Percentiles rank a stretch among this genome's conserved stretches.
Evolutionary conservation across 139 green algal species (phyloP).

Genomic region (Raphidocelis subcapitata): DNA sequence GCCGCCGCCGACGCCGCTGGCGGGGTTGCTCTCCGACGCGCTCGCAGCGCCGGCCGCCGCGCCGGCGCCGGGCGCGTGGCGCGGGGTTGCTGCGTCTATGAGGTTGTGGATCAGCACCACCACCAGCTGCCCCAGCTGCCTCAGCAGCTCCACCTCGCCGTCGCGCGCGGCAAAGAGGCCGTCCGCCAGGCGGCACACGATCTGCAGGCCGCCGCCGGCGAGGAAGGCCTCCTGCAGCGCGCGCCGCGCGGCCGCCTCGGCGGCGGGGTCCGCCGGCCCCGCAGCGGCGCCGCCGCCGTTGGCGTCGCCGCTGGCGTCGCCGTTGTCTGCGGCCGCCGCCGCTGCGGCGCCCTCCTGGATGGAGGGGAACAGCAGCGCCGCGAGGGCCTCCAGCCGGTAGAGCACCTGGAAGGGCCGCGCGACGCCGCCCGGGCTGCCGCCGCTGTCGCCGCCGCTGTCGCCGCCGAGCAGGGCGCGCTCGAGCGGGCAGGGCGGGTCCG

Average conservation of each 20-base stretch:
- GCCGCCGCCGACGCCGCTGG: background rate
- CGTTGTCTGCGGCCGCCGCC: conserved; percentile 5
- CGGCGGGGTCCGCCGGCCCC: background rate
- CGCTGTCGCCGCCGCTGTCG: too few relatives aligned
- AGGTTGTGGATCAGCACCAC: conserved; percentile 32
- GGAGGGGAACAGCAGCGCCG: conserved; percentile 48
- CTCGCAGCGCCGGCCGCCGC: conserved; percentile 1
- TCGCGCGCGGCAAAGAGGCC: conserved; percentile 14
- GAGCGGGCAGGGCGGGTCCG: background rate
- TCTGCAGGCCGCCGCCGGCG: conserved; percentile 15
- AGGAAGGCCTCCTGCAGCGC: conserved; percentile 25
- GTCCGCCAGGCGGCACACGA: conserved; percentile 7
- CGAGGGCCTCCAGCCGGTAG: conserved; percentile 59
- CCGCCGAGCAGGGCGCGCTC: background rate
- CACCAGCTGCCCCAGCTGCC: conserved; percentile 36
- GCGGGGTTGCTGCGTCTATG: conserved; percentile 2
- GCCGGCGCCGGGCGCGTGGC: background rate
- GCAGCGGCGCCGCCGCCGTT: background rate
- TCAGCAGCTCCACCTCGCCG: conserved; percentile 31
- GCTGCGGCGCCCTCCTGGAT: conserved; percentile 9
- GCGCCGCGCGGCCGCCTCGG: background rate
- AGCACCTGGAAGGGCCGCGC: conserved; percentile 36
- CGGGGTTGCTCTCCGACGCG: background rate
- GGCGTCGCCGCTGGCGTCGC: conserved; percentile 1
- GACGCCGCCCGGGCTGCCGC: background rate